Base-by-base conservation (phyloP, 2,329 filamentous ascomycete species). In the Colletotrichum sp. region DNA sequence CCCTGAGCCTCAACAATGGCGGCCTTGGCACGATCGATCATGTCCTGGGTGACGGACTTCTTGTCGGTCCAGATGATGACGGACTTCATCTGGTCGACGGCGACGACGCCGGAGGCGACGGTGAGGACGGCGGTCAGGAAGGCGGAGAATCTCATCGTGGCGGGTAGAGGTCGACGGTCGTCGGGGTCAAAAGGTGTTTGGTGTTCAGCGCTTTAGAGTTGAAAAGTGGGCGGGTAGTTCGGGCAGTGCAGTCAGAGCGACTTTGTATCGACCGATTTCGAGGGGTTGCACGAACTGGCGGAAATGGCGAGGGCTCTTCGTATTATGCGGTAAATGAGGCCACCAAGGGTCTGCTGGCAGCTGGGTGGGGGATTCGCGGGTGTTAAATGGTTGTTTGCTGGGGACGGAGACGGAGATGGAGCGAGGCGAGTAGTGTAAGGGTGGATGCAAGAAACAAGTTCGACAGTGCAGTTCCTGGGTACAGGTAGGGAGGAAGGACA, bases 1-100 rank as follows among this genome's bases (percentile, higher is more conserved):
- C 95, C 95, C 66, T 94, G 94, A 52, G 92, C 93, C 61, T 92
- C 88, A 68, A 88, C 85, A 80, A 98, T 93, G 4, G 91, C 90
- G 56, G 93, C 85, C 87, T 94, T 97, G 60, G 95, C 95, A 71
- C 94, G 84, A 26, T 92, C 86, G 36, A 98, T 83, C 43, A 97
- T 87, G 43, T 88, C 89, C 77, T 93, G 87, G 24, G 95, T 93
- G 4, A 86, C 79, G 16, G 92, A 94, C 64, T 91, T 89, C 67
- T 92, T 87, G 28, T 94, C 92, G 82, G 95, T 98, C 81, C 91
- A 95, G 80, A 98, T 89, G 79, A 98, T 93, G 78, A 97, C 92
- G 43, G 92, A 91, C 84, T 95, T 95, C 82, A 93, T 90, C 77
- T 88, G 87, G 72, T 93, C 93, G 80, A 94, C 89, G 76, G 91